These are phyloP conservation scores for Hygrophorus pudorinus DNA, from an alignment of 768 basidiomycete species.

Conservation along the genomic window DNA sequence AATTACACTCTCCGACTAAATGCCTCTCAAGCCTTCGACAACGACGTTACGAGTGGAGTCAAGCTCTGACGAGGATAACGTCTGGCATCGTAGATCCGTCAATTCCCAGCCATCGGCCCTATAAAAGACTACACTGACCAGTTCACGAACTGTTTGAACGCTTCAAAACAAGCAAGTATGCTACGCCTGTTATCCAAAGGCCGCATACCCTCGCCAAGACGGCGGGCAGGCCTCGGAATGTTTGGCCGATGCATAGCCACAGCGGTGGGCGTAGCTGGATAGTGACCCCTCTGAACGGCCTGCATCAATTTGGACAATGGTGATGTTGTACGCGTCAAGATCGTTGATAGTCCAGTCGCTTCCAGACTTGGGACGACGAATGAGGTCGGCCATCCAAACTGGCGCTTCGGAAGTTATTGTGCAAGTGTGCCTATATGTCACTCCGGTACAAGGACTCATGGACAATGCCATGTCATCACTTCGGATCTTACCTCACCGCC, in stretches of 20 bases:
- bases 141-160: conserved; percentile 15
- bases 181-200: conserved; percentile 18
- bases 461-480: too few species aligned
- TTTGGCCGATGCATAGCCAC: conserved; percentile 4
- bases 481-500: too few species aligned
- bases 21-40: too few species aligned
- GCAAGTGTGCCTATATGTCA: too few species aligned
- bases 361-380: conserved; percentile 5
- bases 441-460: too few species aligned
- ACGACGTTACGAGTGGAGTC: too few species aligned
- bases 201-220: conserved; percentile 20
- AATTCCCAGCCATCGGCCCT: too few species aligned
- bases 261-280: conserved; percentile 7
- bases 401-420: too few species aligned
- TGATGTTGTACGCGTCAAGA: conserved; percentile 16
- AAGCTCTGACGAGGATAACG: too few species aligned
- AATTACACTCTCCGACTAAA: too few species aligned
- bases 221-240: conserved; percentile 11
- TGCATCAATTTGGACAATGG: conserved; percentile 10
- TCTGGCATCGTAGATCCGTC: too few species aligned
- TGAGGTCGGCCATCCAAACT: conserved; percentile 1
- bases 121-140: too few species aligned
- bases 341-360: conserved; percentile 12
- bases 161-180: conserved; percentile 21
- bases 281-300: conserved; percentile 7